Base-by-base conservation (phyloP, 352 stramenopile species). In the Phytophthora litchii region DNA sequence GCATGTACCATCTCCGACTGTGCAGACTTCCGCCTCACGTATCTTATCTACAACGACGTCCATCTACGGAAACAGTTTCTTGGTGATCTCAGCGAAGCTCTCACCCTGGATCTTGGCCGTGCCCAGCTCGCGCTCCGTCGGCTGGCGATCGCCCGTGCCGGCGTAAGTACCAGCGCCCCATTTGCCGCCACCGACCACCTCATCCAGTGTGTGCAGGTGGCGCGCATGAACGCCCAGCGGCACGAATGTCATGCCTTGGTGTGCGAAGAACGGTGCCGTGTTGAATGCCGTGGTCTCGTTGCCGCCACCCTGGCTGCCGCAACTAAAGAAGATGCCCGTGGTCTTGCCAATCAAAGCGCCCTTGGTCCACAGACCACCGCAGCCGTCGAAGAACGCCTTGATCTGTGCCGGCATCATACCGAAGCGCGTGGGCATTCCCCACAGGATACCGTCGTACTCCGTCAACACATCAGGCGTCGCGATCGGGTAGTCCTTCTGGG, bases 191-290 rank as follows among this genome's bases (percentile, higher is more conserved):
- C 78, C 77, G 35, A 84, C 64, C 14, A 85, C 64, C 46, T 81
- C 76, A 12, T 78, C 60, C 25, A 85, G 62, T 54, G 71, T 76
- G 61, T 78, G 73, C 53, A 82, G 54, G 21, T 70, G 51, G 0
- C 56, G 68, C 14, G 59, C 62, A 9, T 67, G 67, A 45, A 66
- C 64, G 53, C 85, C 86, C 32, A 89, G 43, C 19, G 86, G 81
- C 43, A 96, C 78, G 55, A 89, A 96, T 31, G 86, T 71, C 77
- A 95, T 90, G 25, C 87, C 87, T 31, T 92, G 80, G 76, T 95
- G 85, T 6, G 75, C 53, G 42, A 93, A 72, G 64, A 90, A 89
- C 9, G 82, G 74, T 27, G 94, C 35, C 8, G 63, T 74, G 19
- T 78, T 91, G 16, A 95, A 55, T 13, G 74, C 73, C 21, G 80